A percentile compares a stretch with the other conserved stretches of the same genome.
phyloP scores from a whole-genome alignment of 495 filamentous ascomycete genomes.

The Massariosphaeria phaeospora region DNA sequence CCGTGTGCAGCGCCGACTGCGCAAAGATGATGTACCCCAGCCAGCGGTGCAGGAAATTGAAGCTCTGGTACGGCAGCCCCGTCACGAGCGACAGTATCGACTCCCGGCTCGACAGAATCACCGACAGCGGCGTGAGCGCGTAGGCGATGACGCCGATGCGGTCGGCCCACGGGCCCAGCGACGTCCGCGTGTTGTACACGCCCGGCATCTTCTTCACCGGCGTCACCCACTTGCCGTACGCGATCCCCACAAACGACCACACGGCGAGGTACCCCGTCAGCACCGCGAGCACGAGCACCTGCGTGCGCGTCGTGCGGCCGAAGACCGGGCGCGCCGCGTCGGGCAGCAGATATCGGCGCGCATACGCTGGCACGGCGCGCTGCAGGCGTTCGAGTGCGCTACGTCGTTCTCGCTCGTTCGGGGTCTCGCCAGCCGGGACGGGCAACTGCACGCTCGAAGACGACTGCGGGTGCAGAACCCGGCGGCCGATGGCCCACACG shows the following conservation, averaged over 20 bases:
- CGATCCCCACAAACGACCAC: conserved; percentile 59
- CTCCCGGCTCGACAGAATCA: conserved; percentile 56
- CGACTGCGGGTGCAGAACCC: conserved; percentile 25
- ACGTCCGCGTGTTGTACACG: conserved; percentile 53
- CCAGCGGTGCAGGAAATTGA: conserved; percentile 67
- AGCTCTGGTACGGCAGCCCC: conserved; percentile 61
- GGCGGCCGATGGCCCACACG: conserved; percentile 24
- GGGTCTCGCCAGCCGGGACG: background rate
- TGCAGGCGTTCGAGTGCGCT: conserved; percentile 5
- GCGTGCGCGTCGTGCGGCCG: conserved; percentile 43
- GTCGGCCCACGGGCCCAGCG: conserved; percentile 57
- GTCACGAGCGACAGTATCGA: conserved; percentile 57
- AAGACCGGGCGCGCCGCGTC: conserved; percentile 37
- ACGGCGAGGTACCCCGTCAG: conserved; percentile 53
- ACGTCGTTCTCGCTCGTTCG: background rate
- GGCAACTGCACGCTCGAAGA: background rate
- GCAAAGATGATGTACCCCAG: conserved; percentile 59
- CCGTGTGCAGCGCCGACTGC: conserved; percentile 57
- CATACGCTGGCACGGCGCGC: conserved; percentile 10
- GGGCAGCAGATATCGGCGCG: conserved; percentile 41
- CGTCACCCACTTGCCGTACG: conserved; percentile 56
- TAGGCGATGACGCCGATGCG: conserved; percentile 61
- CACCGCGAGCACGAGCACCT: conserved; percentile 49
- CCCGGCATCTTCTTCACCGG: conserved; percentile 47
- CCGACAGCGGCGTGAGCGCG: conserved; percentile 59